Conservation (phyloP, 306 rosid species). For the Prunus campanulata region DNA sequence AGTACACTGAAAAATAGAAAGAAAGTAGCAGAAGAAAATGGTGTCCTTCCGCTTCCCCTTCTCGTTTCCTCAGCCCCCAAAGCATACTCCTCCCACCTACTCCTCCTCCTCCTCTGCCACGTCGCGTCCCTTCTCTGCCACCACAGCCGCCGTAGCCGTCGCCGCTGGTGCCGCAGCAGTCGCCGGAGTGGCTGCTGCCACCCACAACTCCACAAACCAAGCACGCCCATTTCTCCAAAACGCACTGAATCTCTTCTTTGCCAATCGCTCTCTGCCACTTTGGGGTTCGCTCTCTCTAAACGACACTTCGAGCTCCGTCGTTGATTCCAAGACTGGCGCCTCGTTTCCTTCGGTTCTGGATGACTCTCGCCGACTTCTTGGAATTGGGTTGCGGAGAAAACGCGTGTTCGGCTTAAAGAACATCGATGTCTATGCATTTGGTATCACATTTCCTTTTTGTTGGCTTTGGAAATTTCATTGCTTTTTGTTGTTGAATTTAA, state of each 20-base stretch:
- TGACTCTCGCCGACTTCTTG: constrained; percentile 66
- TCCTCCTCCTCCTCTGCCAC: constrained; percentile 8
- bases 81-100: constrained; percentile 22
- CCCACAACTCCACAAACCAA: constrained; percentile 21
- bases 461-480: background rate
- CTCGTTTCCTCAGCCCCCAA: constrained; percentile 64
- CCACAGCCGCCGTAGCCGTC: constrained; percentile 16
- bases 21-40: constrained; percentile 31
- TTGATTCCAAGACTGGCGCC: constrained; percentile 58
- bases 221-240: constrained; percentile 40
- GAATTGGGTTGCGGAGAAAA: constrained; percentile 82
- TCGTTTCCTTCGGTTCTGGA: constrained; percentile 63
- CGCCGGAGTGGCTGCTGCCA: constrained; percentile 32
- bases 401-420: constrained; percentile 72
- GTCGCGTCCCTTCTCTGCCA: constrained; percentile 38
- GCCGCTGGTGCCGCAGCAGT: constrained; percentile 48
- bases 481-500: background rate
- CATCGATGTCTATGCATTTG: constrained; percentile 86
- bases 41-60: constrained; percentile 79
- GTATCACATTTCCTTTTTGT: constrained; percentile 31
- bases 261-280: constrained; percentile 35
- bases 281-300: constrained; percentile 75
- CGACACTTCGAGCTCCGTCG: constrained; percentile 39
- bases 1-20: background rate
- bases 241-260: constrained; percentile 42